Evolutionary conservation across 2,329 filamentous ascomycete species (phyloP).

Genomic region (Trichoderma sp.): DNA sequence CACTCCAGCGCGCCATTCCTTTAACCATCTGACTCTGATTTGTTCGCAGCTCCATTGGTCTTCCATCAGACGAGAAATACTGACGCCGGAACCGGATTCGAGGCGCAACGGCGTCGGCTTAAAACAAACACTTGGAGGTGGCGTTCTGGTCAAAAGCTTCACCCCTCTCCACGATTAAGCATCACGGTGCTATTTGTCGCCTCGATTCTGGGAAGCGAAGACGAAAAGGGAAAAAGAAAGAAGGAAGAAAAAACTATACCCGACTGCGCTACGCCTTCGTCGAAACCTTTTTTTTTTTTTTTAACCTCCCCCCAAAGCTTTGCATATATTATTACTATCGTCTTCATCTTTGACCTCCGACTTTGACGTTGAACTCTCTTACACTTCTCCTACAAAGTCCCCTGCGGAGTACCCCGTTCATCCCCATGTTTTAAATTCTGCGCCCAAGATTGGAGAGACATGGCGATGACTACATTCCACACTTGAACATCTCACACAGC

Average conservation of each 20-base stretch:
- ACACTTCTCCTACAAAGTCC: conserved; percentile 12
- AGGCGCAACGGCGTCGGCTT: conserved; percentile 11
- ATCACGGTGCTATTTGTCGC: conserved; percentile 2
- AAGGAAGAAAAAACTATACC: neutral
- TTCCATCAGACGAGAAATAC: neutral
- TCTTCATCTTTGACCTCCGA: neutral
- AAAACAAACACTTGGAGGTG: conserved; percentile 2
- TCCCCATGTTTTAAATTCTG: conserved; percentile 8
- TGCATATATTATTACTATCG: neutral
- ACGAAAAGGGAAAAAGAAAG: neutral
- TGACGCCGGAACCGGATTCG: conserved; percentile 15
- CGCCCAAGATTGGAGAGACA: conserved; percentile 1
- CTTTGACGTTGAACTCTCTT: neutral
- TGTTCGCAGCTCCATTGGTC: neutral
- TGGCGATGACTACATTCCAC: conserved; percentile 12
- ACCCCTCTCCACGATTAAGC: conserved; percentile 8
- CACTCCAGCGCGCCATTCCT: neutral
- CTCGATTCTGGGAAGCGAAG: neutral
- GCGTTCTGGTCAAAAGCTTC: conserved; percentile 16
- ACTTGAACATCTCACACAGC: conserved; percentile 9
- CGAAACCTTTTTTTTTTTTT: conserved; percentile 5
- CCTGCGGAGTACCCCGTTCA: conserved; percentile 2
- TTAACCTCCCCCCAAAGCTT: no score
- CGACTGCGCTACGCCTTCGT: conserved; percentile 11
- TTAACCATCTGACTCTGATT: neutral